Evolutionary conservation across 352 stramenopile genomes (phyloP), one percentile per base, ranked within the genome.

Genomic region (Plasmopara halstedii): DNA sequence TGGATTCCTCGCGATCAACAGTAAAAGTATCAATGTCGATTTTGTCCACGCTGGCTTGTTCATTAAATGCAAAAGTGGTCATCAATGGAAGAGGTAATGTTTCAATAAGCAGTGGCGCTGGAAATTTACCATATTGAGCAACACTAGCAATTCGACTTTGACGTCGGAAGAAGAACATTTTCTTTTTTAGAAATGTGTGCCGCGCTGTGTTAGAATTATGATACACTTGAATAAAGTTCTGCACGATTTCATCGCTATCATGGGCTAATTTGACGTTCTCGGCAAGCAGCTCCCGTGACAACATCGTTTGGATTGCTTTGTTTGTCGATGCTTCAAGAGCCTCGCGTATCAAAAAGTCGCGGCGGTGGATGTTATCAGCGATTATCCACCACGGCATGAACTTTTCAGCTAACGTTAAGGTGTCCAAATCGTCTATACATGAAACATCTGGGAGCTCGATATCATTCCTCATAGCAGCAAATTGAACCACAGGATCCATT

Each of bases 341-440:
- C 31, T 86, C 73, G 18, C 64, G 57, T 18, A 65, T 59, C 11
- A 88, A 38, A 33, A 84, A 84, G 2, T 75, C 62, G 11, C 62
- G 46, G 6, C 77, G 73, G 37, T 73, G 52, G n/a, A 66, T 62
- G 27, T 85, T 85, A 2, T 60, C 50, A 34, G 42, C 33, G 13
- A 60, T 46, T 29, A 42, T 54, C 77, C 74, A 88, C 77, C 77
- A 88, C 3, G 61, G 47, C 6, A 82, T 38, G 47, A 88, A 88
- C 31, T 65, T 61, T 0, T 46, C 53, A 0, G 74, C 67, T 1
- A 83, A 42, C n/a, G 56, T 35, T 7, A 79, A 53, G 29, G 84
- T 51, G 38, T 83, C 72, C 10, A 64, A 64, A 25, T 66, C 54
- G 7, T 81, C 58, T 14, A 83, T 15, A 36, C 40, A 59, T 6